These are phyloP conservation scores for Podospora sp. DNA, from an alignment of 495 filamentous ascomycete genomes.

Conservation along the genomic window DNA sequence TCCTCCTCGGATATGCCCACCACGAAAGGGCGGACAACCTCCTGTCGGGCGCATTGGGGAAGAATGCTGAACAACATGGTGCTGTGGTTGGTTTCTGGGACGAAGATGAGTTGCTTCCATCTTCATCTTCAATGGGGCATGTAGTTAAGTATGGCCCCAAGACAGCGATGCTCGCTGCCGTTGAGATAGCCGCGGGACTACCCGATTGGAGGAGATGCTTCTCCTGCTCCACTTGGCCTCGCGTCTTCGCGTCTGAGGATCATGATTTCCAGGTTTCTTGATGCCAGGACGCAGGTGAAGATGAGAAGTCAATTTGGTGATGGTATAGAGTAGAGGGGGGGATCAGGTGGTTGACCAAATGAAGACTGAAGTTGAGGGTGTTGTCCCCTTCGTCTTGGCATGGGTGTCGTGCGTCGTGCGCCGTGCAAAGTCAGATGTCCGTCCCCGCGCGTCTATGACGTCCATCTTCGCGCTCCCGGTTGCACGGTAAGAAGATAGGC, in stretches of 20 bases:
- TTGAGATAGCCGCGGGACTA: neutral
- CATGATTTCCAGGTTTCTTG: neutral
- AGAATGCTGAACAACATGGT: conserved; percentile 12
- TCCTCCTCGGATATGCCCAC: conserved; percentile 15
- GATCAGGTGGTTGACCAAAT: too few relatives aligned
- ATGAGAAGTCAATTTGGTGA: too few relatives aligned
- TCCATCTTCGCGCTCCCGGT: too few relatives aligned
- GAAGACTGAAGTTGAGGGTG: too few relatives aligned
- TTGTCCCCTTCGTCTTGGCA: too few relatives aligned
- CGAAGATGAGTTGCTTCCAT: too few relatives aligned
- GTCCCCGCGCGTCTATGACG: too few relatives aligned
- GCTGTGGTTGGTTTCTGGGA: neutral
- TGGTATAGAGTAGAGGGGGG: too few relatives aligned
- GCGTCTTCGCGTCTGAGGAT: neutral
- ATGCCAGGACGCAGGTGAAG: neutral
- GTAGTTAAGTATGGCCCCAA: neutral
- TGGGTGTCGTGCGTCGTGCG: too few relatives aligned
- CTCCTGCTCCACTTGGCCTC: neutral
- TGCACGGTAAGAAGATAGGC: too few relatives aligned
- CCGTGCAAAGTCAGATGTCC: too few relatives aligned
- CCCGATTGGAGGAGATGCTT: neutral
- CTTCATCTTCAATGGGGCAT: too few relatives aligned
- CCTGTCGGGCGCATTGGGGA: conserved; percentile 3
- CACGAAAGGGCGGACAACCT: conserved; percentile 13
- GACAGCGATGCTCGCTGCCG: neutral